Evolutionary conservation across 2,329 filamentous ascomycete genomes (phyloP), one percentile per base, ranked within the genome.

Genomic region (Sporothrix brasiliensis): DNA sequence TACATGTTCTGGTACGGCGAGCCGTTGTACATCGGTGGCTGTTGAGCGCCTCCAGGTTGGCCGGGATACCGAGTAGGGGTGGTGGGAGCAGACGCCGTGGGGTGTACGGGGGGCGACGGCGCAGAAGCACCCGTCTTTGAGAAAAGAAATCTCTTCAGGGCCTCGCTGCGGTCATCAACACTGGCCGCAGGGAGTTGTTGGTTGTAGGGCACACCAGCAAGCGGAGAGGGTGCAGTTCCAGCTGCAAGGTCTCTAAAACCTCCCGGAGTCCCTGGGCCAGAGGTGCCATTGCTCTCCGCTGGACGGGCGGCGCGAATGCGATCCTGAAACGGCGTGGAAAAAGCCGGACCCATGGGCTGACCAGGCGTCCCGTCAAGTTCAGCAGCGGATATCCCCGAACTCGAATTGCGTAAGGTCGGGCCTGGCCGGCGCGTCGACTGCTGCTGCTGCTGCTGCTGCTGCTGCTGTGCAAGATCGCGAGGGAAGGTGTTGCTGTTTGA

Each of bases 301-400:
- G 80, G 78, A 21, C 82, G 83, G 27, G 84, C 86, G 68, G 87
- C 87, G 70, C 83, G 84, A 71, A 90, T 88, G 56, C 88, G 85
- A 72, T 89, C 86, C 6, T 85, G 81, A 74, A 88, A 90, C 0
- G 88, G 87, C 0, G 89, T 90, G 4, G 90, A 89, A 77, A 92
- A 92, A 1, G 90, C 86, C 39, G 89, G 89, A 3, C 86, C 90
- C 74, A 89, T 86, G 41, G 83, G 81, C 60, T 81, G 83, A 56
- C 83, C 82, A 24, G 84, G 83, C 21, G 83, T 85, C 30, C 86
- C 85, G 73, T 92, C 88, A 60, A 93, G 81, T 76, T 96, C 92
- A 73, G 89, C 85, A 9, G 88, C 79, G 72, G 93, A 91, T 41
- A 92, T 85, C 30, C 85, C 86, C 67, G 84, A 83, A 41, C 84